Evolutionary conservation across 129 eudicot species (phyloP), one percentile per base, ranked within the genome.

Genomic region (Logfia minima): DNA sequence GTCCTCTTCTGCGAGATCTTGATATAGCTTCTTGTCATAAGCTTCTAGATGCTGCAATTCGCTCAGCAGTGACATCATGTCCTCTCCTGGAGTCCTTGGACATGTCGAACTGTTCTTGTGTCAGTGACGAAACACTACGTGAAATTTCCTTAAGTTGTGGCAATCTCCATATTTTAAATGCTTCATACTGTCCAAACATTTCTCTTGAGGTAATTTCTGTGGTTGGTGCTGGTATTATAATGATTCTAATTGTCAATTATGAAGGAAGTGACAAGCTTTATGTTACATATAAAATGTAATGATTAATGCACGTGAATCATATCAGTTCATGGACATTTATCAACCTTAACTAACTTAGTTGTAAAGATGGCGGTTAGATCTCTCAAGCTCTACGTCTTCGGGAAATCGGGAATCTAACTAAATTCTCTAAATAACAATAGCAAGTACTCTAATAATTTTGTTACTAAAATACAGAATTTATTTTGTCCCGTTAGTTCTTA

Each of bases 21-120:
- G 99, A 94, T 81, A 94, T 94, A 61, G 96, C 90, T 43, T 89
- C 99, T 74, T 94, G 99, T 83, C 99, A 94, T 89, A 94, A 94
- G 88, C 97, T 94, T 85, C 83, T 93, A 68, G 99, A 94, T 86
- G 96, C 94, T 81, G 97, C 97, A 68, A 89, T 94, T 61, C 97
- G 99, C 23, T 84, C 94, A 55, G 99, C 97, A 51, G 97, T 88
- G 4, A 82, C 81, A 34, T 84, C 97, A 66, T 94, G 99, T 80
- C 97, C 92, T 16, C 92, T 87, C 16, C 66, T 91, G 86, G 99
- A 91, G 76, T 87, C 92, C 16, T 78, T 94, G 87, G 99, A 94
- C 80, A 89, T 94, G 96, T 91, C 99, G 6, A 91, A 86, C 77
- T 91, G 99, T 83, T 87, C 93, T 75, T 88, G 92, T 86, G 90